Conservation (phyloP, 2,329 filamentous ascomycete genomes). For the Dothidotthia symphoricarpi region DNA sequence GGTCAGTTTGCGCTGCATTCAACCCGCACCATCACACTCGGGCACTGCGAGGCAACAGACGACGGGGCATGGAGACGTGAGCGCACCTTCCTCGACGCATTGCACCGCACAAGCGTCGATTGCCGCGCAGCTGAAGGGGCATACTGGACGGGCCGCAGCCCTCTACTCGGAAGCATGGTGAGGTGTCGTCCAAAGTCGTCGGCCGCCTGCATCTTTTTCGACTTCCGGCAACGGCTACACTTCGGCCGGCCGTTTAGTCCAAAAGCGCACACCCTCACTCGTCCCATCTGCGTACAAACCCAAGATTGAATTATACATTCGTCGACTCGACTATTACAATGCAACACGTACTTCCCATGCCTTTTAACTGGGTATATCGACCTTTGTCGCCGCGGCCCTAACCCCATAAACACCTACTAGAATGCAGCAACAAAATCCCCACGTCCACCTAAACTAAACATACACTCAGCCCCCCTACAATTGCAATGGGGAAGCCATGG, state of each 20-base stretch:
- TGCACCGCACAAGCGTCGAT: conserved; percentile 19
- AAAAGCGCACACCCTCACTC: conserved; percentile 5
- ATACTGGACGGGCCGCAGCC: conserved; percentile 41
- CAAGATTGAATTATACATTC: conserved; percentile 11
- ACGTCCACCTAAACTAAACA: conserved; percentile 1
- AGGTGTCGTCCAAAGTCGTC: conserved; percentile 29
- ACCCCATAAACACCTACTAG: conserved; percentile 13
- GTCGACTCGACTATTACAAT: conserved; percentile 9
- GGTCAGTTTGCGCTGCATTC: too few relatives aligned
- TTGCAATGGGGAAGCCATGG: background rate
- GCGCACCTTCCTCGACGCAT: conserved; percentile 37
- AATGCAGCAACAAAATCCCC: conserved; percentile 9
- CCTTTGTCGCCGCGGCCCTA: conserved; percentile 4
- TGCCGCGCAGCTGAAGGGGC: conserved; percentile 22
- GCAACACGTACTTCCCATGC: conserved; percentile 10
- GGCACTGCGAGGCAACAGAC: too few relatives aligned
- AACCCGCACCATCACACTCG: too few relatives aligned
- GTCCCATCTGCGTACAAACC: too few relatives aligned
- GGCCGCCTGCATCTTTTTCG: conserved; percentile 23
- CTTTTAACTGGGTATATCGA: conserved; percentile 22
- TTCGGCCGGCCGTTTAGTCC: conserved; percentile 13
- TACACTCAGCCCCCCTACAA: conserved; percentile 1
- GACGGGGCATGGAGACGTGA: conserved; percentile 1
- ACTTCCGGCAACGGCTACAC: conserved; percentile 24
- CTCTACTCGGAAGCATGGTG: conserved; percentile 52